A percentile compares a stretch with the other conserved stretches of the same genome.
These are phyloP conservation scores for Phylloporus scabripes DNA, from an alignment of 768 basidiomycete species.

Conservation along the genomic window DNA sequence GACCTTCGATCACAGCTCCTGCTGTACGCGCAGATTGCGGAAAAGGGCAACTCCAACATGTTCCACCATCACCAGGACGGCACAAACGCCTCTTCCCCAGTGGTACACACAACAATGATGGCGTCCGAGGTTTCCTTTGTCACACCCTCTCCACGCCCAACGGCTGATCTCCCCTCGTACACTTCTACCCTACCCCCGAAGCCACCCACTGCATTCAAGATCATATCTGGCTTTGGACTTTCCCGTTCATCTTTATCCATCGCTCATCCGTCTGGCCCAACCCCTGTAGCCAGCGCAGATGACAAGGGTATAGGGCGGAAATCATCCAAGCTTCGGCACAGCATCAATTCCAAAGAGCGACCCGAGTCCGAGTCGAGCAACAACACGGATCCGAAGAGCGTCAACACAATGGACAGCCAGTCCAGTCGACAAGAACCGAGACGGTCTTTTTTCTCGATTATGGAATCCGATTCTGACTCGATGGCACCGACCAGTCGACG, in stretches of 20 bases:
- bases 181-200: constrained; percentile 28
- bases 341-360: constrained; percentile 37
- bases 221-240: constrained; percentile 59
- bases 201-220: constrained; percentile 58
- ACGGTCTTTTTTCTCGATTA: constrained; percentile 33
- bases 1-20: constrained; percentile 79
- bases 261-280: constrained; percentile 29
- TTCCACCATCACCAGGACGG: constrained; percentile 52
- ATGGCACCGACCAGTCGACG: constrained; percentile 12
- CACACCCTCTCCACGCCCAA: constrained; percentile 44
- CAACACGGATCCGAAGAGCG: constrained; percentile 52
- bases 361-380: constrained; percentile 57
- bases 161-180: constrained; percentile 39
- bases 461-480: constrained; percentile 25
- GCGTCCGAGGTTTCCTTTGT: constrained; percentile 55
- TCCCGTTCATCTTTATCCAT: constrained; percentile 55
- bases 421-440: constrained; percentile 36
- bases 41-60: constrained; percentile 53
- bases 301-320: constrained; percentile 26
- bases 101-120: constrained; percentile 29
- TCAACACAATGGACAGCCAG: constrained; percentile 48
- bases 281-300: constrained; percentile 19
- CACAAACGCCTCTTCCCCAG: constrained; percentile 15
- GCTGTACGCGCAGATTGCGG: constrained; percentile 72
- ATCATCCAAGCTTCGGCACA: constrained; percentile 35